Conservation (phyloP, 306 rosid species). For the Chamaecrista fasciculata region DNA sequence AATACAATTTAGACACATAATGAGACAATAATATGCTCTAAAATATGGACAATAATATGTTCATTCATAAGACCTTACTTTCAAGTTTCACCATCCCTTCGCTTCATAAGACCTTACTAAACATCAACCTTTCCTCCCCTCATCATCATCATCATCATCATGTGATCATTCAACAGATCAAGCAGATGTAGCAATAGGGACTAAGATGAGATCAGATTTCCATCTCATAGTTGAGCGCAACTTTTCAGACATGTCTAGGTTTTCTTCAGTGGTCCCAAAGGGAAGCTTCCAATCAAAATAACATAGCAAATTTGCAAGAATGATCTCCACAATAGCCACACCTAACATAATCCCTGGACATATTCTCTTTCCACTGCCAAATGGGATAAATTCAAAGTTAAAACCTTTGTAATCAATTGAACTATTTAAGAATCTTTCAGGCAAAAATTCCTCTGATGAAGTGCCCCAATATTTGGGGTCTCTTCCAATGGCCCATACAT, state of each 20-base stretch:
- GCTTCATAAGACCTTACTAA: no score
- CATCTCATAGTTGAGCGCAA: background rate
- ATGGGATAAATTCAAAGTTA: background rate
- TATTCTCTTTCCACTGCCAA: background rate
- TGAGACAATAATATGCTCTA: no score
- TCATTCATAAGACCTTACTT: no score
- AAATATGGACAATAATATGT: no score
- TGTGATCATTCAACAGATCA: no score
- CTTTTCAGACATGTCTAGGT: background rate
- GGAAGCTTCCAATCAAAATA: conserved; percentile 29
- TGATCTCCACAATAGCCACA: background rate
- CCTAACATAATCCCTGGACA: conserved; percentile 12
- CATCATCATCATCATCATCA: no score
- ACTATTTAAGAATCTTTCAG: conserved; percentile 11
- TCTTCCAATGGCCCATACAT: background rate
- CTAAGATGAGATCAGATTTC: background rate
- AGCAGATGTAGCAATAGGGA: background rate
- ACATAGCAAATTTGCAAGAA: background rate
- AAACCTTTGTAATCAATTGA: background rate
- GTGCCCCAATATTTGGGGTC: conserved; percentile 16
- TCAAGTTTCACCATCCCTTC: no score
- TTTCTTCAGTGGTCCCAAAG: background rate
- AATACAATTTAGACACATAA: no score
- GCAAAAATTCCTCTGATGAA: conserved; percentile 7
- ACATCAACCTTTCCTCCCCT: no score